Percentiles rank a stretch among this genome's conserved stretches.
Evolutionary conservation across 2,329 filamentous ascomycete genomes (phyloP).

Genomic region (Trichoderma koningiopsis): DNA sequence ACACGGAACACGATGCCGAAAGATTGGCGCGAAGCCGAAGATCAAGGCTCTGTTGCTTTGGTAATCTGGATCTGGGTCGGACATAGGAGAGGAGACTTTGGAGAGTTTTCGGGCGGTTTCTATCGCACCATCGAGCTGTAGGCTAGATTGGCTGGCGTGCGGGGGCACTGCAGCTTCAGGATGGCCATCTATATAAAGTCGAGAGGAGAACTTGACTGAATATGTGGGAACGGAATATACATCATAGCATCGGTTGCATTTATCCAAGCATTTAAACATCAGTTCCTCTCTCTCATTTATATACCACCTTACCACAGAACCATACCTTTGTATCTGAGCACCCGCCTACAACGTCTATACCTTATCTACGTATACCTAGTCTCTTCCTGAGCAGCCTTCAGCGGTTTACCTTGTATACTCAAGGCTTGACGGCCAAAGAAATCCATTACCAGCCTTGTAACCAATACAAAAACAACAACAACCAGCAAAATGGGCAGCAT

Average conservation of each 20-base stretch:
- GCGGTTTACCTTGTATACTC: not conserved
- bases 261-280: not conserved
- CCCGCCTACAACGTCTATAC: not conserved
- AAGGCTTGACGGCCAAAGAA: not conserved
- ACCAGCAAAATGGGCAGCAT: slow-evolving; percentile 24
- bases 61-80: not conserved
- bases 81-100: not conserved
- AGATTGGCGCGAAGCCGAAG: not conserved
- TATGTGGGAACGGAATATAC: not conserved
- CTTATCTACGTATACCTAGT: not conserved
- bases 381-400: not conserved
- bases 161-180: not conserved
- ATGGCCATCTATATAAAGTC: slow-evolving; percentile 2
- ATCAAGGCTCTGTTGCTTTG: not conserved
- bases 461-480: not conserved
- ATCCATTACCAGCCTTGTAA: not conserved
- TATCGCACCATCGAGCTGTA: not conserved
- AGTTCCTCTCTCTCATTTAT: not conserved
- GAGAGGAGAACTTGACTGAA: not conserved
- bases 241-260: not conserved
- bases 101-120: not conserved
- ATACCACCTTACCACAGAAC: not conserved
- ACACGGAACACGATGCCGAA: not conserved
- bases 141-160: not conserved
- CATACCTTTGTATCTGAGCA: not conserved